Conservation (phyloP, 768 basidiomycete species). For the Lepiota brunneoincarnata region DNA sequence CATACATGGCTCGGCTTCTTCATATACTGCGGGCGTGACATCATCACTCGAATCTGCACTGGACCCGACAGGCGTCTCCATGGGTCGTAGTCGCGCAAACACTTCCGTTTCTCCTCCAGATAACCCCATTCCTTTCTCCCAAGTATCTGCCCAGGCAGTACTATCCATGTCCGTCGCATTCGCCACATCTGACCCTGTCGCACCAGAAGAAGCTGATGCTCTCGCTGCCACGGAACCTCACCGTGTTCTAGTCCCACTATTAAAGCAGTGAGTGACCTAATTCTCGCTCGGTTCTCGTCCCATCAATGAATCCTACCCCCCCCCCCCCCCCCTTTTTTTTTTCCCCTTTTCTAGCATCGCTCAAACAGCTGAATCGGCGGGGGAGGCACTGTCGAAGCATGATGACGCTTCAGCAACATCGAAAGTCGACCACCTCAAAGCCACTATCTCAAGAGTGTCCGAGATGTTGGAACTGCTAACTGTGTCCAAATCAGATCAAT, state of each 20-base stretch:
- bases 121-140: constrained; percentile 17
- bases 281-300: background rate
- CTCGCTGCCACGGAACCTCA: constrained; percentile 16
- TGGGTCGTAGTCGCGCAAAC: constrained; percentile 36
- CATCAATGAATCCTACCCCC: no score
- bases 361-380: constrained; percentile 57
- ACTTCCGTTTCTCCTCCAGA: constrained; percentile 31
- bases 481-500: constrained; percentile 28
- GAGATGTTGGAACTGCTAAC: constrained; percentile 42
- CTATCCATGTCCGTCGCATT: constrained; percentile 17
- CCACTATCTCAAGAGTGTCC: constrained; percentile 50
- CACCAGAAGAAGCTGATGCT: background rate
- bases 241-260: constrained; percentile 38
- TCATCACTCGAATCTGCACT: constrained; percentile 47
- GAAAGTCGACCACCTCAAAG: constrained; percentile 55
- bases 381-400: constrained; percentile 44
- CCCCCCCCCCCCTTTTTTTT: constrained; percentile 15
- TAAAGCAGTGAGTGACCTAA: constrained; percentile 47
- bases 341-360: constrained; percentile 45
- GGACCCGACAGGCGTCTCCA: constrained; percentile 31
- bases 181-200: constrained; percentile 11
- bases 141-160: background rate
- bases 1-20: constrained; percentile 35
- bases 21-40: constrained; percentile 34
- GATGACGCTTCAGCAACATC: constrained; percentile 45